Conservation (phyloP, 2,329 filamentous ascomycete genomes). For the Coniochaeta pulveracea region DNA sequence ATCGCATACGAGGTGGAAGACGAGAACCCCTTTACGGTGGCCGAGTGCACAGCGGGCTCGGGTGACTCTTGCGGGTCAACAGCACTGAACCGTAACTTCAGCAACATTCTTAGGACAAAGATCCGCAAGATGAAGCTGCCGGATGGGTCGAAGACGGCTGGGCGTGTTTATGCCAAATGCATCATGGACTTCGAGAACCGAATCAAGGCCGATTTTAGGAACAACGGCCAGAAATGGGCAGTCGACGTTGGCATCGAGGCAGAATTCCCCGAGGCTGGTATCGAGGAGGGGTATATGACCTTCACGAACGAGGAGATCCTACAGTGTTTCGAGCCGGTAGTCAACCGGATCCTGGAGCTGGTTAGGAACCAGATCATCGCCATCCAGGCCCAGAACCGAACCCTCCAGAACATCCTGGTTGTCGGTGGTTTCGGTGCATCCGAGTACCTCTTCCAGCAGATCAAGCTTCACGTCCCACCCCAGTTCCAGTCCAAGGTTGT, state of each 20-base stretch:
- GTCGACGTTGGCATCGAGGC: conserved; percentile 98
- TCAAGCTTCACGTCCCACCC: conserved; percentile 94
- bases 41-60: conserved; percentile 92
- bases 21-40: conserved; percentile 91
- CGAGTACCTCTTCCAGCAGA: conserved; percentile 98
- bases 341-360: conserved; percentile 91
- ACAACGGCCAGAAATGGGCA: conserved; percentile 98
- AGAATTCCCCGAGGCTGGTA: conserved; percentile 93
- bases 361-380: conserved; percentile 98
- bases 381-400: conserved; percentile 92
- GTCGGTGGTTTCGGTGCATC: conserved; percentile 97
- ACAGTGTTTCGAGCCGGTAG: conserved; percentile 96
- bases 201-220: conserved; percentile 98
- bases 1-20: conserved; percentile 98
- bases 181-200: conserved; percentile 99
- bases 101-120: conserved; percentile 93
- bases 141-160: conserved; percentile 93
- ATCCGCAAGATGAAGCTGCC: conserved; percentile 99
- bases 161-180: conserved; percentile 95
- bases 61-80: conserved; percentile 98
- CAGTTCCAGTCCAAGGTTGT: conserved; percentile 99
- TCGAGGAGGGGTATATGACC: conserved; percentile 99
- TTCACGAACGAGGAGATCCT: conserved; percentile 99
- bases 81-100: conserved; percentile 94
- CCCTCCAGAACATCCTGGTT: conserved; percentile 89